Evolutionary conservation across 2,329 filamentous ascomycete species (phyloP), one percentile per base, ranked within the genome.

Genomic region (Xylaria sp.): DNA sequence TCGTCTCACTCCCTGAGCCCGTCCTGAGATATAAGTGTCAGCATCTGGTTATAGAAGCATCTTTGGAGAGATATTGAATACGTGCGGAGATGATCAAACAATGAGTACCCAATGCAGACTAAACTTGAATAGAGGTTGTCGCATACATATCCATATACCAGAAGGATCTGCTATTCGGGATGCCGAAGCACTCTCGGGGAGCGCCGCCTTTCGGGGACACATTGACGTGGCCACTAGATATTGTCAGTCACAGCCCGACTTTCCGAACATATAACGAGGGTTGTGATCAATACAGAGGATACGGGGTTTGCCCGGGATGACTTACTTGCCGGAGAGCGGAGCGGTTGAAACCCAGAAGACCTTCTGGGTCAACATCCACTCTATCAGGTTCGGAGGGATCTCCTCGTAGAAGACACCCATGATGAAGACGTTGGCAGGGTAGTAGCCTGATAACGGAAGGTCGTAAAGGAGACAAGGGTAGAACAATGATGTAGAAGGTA

Each of bases 331-430:
- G n/a, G 80, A 79, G 30, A 85, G 80, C 0, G 89, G 88, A 0
- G 89, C 88, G 11, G 87, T 89, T 47, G 84, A 87, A 9, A 89
- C 86, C 77, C 88, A 92, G 80, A 92, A 92, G 67, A 92, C 76
- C 58, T 86, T 83, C 67, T 92, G 89, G 9, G 77, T 73, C 52
- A 85, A 78, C 54, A 86, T 82, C 87, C 88, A 92, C 47, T 78
- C 73, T 59, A 79, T 76, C 39, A 90, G 79, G 35, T 66, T 66
- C n/a, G 66, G 64, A 13, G 71, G 70, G 8, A 72, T 71, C 8
- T 64, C 66, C 52, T 72, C 70, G 57, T 61, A 71, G 55, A 68
- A 72, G 8, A 59, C 65, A 2, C 71, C 71, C 71, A 72, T 72
- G 59, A 23, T 66, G 62, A 63, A 56, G 16, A 51, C 5, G 23